Base-by-base conservation (phyloP, 345 rosid species). In the Odontarrhena argentea region DNA sequence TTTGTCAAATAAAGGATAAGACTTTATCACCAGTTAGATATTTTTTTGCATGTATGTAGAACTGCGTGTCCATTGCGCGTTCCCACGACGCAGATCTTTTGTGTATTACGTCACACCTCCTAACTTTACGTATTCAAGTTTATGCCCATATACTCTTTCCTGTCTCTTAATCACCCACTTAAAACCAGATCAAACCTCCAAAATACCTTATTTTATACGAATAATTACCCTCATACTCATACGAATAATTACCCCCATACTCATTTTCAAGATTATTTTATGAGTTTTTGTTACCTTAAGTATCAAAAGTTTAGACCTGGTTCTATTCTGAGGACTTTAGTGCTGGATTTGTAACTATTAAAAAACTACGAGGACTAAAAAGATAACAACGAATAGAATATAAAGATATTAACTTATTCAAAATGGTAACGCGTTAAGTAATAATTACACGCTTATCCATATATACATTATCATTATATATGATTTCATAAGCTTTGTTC, bases 361-460 rank as follows among this genome's bases (percentile, higher is more conserved):
- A 47, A 55, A 3, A 0, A 47, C 0, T 55, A 38, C 2, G n/a
- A 71, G 75, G 69, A 40, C 69, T 36, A 25, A 11, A 2, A 3
- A n/a, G 28, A 14, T 1, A 62, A 70, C 53, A 24, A 24, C 13
- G 4, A 5, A 40, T 3, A 32, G 15, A 61, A 22, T 59, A 61
- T 3, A 26, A 3, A 40, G 24, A 4, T 7, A 9, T 62, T 10
- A 7, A 40, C 74, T 44, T 11, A 53, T 62, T 70, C 68, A 62
- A 70, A 70, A 53, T 52, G 67, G 62, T 61, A 44, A 61, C 74
- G 74, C 68, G 74, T 70, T 47, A 55, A 71, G 52, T 48, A 63
- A 71, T 55, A 10, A 55, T 15, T 45, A 32, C 36, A 32, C 4
- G 1, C 36, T 32, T 32, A 32, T 32, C 36, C 6, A 59, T 61